Conservation (phyloP, 2,329 filamentous ascomycete genomes). For the Pseudocercospora musae region DNA sequence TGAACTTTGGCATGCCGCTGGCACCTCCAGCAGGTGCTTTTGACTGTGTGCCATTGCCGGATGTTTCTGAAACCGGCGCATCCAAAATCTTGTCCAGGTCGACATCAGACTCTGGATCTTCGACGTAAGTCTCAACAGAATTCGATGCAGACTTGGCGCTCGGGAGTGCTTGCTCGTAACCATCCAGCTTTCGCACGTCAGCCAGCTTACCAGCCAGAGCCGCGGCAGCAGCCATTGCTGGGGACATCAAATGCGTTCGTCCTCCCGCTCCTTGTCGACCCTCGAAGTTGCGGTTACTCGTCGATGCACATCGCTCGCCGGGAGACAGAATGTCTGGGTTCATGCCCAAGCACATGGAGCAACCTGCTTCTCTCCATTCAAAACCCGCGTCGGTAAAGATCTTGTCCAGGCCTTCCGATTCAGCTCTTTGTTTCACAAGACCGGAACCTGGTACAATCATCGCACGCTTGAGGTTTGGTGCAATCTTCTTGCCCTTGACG, state of each 20-base stretch:
- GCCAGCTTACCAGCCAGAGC: slow-evolving; percentile 87
- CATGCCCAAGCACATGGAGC: slow-evolving; percentile 99
- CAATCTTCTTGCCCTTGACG: slow-evolving; percentile 82
- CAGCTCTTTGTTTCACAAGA: slow-evolving; percentile 86
- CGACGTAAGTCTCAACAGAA: slow-evolving; percentile 54
- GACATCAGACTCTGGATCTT: slow-evolving; percentile 58
- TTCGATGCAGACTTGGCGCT: slow-evolving; percentile 51
- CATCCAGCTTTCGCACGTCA: slow-evolving; percentile 78
- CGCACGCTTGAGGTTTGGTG: slow-evolving; percentile 83
- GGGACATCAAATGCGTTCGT: slow-evolving; percentile 93
- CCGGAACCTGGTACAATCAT: slow-evolving; percentile 97
- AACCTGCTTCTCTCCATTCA: slow-evolving; percentile 96
- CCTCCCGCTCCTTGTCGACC: slow-evolving; percentile 89
- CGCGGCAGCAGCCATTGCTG: slow-evolving; percentile 90
- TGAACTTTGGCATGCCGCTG: slow-evolving; percentile 78
- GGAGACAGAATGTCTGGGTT: slow-evolving; percentile 96
- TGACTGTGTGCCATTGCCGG: slow-evolving; percentile 57
- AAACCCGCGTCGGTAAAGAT: slow-evolving; percentile 91
- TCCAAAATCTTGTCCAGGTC: slow-evolving; percentile 64
- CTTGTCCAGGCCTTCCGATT: slow-evolving; percentile 87
- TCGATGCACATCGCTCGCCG: slow-evolving; percentile 88
- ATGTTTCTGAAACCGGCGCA: slow-evolving; percentile 52
- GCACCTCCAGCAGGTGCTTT: slow-evolving; percentile 46
- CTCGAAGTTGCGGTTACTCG: slow-evolving; percentile 96
- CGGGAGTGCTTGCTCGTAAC: slow-evolving; percentile 45